Evolutionary conservation across 345 rosid species (phyloP).

Genomic region (Ceriops tagal): DNA sequence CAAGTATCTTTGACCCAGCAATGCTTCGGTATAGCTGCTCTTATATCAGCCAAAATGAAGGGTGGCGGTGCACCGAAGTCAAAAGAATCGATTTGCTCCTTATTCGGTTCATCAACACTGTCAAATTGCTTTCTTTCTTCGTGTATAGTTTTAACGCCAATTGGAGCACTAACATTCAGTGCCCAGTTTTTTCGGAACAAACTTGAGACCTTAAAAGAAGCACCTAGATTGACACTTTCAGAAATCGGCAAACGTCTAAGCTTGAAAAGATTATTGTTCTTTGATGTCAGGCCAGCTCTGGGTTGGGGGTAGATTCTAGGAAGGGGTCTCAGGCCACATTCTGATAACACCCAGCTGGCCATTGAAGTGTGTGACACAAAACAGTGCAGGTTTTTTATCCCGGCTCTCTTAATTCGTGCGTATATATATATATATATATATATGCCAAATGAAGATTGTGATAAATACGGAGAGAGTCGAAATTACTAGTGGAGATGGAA

Average conservation of each 20-base stretch:
- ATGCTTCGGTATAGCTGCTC: slow-evolving; percentile 88
- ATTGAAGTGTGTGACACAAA: slow-evolving; percentile 40
- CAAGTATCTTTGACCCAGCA: slow-evolving; percentile 91
- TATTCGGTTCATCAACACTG: slow-evolving; percentile 6
- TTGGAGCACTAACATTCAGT: slow-evolving; percentile 57
- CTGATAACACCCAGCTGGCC: slow-evolving; percentile 68
- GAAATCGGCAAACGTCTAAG: slow-evolving; percentile 25
- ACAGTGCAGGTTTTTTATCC: background rate
- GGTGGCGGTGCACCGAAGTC: slow-evolving; percentile 36
- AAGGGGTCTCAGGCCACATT: slow-evolving; percentile 71
- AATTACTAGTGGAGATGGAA: background rate
- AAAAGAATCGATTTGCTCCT: slow-evolving; percentile 28
- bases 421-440: too few relatives aligned
- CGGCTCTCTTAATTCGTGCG: background rate
- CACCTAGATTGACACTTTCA: slow-evolving; percentile 16
- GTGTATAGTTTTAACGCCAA: slow-evolving; percentile 10
- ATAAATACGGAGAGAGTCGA: too few relatives aligned
- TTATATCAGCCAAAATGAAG: slow-evolving; percentile 54
- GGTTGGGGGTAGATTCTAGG: slow-evolving; percentile 46
- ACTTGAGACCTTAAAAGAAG: slow-evolving; percentile 32
- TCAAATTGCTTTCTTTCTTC: slow-evolving; percentile 16
- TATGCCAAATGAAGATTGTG: background rate
- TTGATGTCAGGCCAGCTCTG: slow-evolving; percentile 32
- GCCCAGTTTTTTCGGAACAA: slow-evolving; percentile 36
- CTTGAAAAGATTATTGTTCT: slow-evolving; percentile 19